Evolutionary conservation across 2,329 filamentous ascomycete species (phyloP), one percentile per base, ranked within the genome.

Genomic region (Kalmusia sp.): DNA sequence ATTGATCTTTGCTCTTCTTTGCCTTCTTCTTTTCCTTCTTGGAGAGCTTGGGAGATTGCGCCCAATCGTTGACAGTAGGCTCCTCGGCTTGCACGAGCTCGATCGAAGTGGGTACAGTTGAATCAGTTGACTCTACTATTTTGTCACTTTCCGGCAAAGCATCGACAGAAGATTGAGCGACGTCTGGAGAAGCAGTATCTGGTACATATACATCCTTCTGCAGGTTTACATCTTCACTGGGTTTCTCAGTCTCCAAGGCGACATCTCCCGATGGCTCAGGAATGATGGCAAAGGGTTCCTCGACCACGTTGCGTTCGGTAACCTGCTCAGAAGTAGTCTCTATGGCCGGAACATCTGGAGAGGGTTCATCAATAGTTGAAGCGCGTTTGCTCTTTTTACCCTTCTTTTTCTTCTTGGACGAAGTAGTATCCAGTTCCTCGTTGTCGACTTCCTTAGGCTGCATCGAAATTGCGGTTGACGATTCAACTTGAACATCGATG

Each of bases 401-500:
- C 39, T 67, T 64, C 48, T 67, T 68, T 51, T 64, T 62, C 52
- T 65, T 65, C 47, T 65, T 62, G 4, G 61, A 58, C 25, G 53
- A 48, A 12, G 55, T 17, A n/a, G 12, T 19, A 6, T 49, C 54
- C 14, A 25, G 33, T 24, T 57, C 55, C 6, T 44, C 53, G 19
- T 61, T 54, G 9, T 27, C 22, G 8, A 28, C 9, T 3, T 50
- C 43, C 14, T 54, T 31, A 24, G 49, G 25, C 12, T 46, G 34
- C 9, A 34, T 15, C 6, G 41, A 27, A 8, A 14, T 9, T 8
- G 30, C 12, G 12, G 40, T 14, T 35, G 47, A 40, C n/a, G 52
- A 30, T 25, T 59, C 61, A 7, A 46, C 47, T 14, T 28, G 14
- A 5, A 37, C 2, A 6, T 41, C 44, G 14, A 44, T 30, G 12